Evolutionary conservation across 2,329 filamentous ascomycete species (phyloP).

Genomic region (Scopulariopsis brevicaulis): DNA sequence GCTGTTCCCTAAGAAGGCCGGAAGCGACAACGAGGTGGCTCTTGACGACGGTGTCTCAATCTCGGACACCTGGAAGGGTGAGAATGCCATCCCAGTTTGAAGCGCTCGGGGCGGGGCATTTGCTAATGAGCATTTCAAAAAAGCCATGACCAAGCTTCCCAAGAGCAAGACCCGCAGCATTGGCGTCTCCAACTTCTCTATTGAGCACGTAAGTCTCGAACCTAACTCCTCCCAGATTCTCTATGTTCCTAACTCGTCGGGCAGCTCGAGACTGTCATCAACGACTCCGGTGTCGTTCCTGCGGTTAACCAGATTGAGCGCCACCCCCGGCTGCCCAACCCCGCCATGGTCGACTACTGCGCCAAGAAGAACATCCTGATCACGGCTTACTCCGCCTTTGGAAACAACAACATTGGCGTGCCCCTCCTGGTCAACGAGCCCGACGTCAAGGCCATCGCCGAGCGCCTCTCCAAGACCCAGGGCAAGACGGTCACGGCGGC

Average conservation of each 20-base stretch:
- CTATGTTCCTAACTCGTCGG: slow-evolving; percentile 6
- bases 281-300: slow-evolving; percentile 42
- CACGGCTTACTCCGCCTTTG: slow-evolving; percentile 52
- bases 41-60: slow-evolving; percentile 31
- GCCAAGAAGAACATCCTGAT: slow-evolving; percentile 52
- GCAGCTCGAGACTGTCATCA: slow-evolving; percentile 38
- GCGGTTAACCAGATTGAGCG: slow-evolving; percentile 62
- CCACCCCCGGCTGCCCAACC: slow-evolving; percentile 49
- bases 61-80: slow-evolving; percentile 31
- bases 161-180: slow-evolving; percentile 53
- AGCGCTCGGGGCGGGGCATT: too few relatives aligned
- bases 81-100: neutral
- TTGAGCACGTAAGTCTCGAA: slow-evolving; percentile 27
- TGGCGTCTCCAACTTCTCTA: slow-evolving; percentile 63
- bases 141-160: slow-evolving; percentile 42
- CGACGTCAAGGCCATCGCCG: slow-evolving; percentile 43
- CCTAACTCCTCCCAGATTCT: neutral
- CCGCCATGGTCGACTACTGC: slow-evolving; percentile 48
- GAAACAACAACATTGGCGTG: slow-evolving; percentile 29
- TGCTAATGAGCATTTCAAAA: neutral
- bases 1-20: slow-evolving; percentile 31
- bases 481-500: neutral
- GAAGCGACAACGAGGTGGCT: slow-evolving; percentile 20
- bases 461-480: slow-evolving; percentile 13
- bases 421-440: slow-evolving; percentile 47